These are phyloP conservation scores for Vaccinium vitisidaea DNA, from an alignment of 148 eudicot species.

Conservation along the genomic window DNA sequence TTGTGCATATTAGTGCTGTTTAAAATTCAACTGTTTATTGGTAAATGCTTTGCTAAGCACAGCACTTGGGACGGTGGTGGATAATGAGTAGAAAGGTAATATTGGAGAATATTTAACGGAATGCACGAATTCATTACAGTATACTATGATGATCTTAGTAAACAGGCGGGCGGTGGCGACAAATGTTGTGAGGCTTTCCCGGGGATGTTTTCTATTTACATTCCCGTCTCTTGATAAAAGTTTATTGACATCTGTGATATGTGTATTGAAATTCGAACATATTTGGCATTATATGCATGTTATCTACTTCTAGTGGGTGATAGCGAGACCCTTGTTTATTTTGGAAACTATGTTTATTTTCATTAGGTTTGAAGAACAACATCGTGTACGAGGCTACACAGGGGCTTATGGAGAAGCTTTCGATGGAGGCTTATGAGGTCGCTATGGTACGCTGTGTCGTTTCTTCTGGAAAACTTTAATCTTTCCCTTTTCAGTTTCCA, in stretches of 20 bases:
- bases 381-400: slow-evolving; percentile 53
- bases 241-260: too few species aligned
- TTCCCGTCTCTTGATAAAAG: neutral
- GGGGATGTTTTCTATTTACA: neutral
- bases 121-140: too few species aligned
- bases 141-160: too few species aligned
- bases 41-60: too few species aligned
- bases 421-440: slow-evolving; percentile 67
- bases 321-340: neutral
- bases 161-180: too few species aligned
- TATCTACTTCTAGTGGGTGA: too few species aligned
- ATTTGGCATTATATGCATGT: too few species aligned
- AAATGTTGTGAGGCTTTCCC: too few species aligned
- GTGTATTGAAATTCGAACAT: too few species aligned
- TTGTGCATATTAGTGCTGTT: neutral
- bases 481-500: neutral
- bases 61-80: too few species aligned
- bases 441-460: slow-evolving; percentile 52
- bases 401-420: slow-evolving; percentile 72
- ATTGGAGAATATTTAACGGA: too few species aligned
- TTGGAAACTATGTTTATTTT: neutral
- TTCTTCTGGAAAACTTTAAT: neutral
- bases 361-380: slow-evolving; percentile 54
- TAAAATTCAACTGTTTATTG: neutral
- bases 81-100: too few species aligned